Conservation (phyloP, 1,284 basidiomycete genomes). For the Ceratobasidium theobromae region DNA sequence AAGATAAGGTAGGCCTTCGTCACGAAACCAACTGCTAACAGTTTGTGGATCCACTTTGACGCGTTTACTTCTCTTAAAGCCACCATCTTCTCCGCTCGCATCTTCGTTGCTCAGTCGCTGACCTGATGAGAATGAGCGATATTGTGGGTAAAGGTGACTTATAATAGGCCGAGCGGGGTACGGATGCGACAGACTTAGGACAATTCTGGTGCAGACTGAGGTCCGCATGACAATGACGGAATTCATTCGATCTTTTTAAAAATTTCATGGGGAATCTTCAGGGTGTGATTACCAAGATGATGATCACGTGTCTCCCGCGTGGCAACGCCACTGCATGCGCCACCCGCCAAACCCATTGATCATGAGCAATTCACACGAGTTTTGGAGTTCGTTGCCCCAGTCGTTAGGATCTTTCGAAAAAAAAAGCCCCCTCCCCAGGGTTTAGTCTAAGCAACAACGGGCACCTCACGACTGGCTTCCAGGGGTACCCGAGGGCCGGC, state of each 20-base stretch:
- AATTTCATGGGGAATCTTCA: background rate
- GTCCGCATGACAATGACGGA: conserved; percentile 1
- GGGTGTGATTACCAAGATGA: no score
- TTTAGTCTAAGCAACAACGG: no score
- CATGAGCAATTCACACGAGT: no score
- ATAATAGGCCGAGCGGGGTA: background rate
- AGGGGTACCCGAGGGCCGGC: no score
- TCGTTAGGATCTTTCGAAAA: no score
- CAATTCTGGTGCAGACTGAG: background rate
- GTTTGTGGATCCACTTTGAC: conserved; percentile 20
- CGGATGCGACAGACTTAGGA: background rate
- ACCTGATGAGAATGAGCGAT: background rate
- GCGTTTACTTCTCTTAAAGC: conserved; percentile 7
- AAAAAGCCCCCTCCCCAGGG: no score
- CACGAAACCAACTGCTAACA: conserved; percentile 13
- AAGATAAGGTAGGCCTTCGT: conserved; percentile 18
- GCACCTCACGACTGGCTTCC: no score
- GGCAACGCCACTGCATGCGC: no score
- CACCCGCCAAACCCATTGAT: no score
- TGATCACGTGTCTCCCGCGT: no score
- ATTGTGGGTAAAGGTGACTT: background rate
- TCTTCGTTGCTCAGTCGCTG: background rate
- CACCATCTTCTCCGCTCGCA: background rate
- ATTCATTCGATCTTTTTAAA: background rate
- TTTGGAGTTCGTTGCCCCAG: no score